phyloP scores from a whole-genome alignment of 768 basidiomycete species.

The Boletus barrowsii region DNA sequence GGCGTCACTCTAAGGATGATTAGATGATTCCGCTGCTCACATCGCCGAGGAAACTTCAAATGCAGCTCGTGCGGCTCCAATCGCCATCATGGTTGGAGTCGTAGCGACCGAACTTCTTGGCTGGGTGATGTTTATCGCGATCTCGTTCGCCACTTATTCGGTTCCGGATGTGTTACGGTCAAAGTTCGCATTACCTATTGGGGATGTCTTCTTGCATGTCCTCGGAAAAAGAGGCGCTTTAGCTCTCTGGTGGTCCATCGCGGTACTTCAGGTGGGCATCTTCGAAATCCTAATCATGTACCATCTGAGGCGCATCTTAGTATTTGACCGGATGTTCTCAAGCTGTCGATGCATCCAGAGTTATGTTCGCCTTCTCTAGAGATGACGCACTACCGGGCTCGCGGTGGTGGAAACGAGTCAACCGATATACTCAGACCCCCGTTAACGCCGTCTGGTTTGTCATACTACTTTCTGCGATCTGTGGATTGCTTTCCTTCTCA shows the following conservation, averaged over 20 bases:
- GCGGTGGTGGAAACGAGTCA: slow-evolving; percentile 35
- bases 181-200: slow-evolving; percentile 38
- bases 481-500: slow-evolving; percentile 35
- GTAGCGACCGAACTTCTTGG: slow-evolving; percentile 39
- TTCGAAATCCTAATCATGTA: not conserved
- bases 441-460: slow-evolving; percentile 43
- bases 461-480: slow-evolving; percentile 28
- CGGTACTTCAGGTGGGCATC: slow-evolving; percentile 38
- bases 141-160: slow-evolving; percentile 42
- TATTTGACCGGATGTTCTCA: slow-evolving; percentile 46
- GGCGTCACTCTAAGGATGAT: not conserved
- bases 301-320: slow-evolving; percentile 17
- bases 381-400: slow-evolving; percentile 40
- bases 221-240: slow-evolving; percentile 42
- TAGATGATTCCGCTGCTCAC: slow-evolving; percentile 48
- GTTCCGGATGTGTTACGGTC: slow-evolving; percentile 33
- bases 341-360: slow-evolving; percentile 44
- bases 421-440: slow-evolving; percentile 32
- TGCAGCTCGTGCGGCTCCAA: slow-evolving; percentile 41
- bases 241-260: slow-evolving; percentile 43
- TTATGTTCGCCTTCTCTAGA: slow-evolving; percentile 42
- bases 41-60: slow-evolving; percentile 45
- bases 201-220: slow-evolving; percentile 38
- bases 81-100: slow-evolving; percentile 44
- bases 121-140: slow-evolving; percentile 41